Conservation (phyloP, 2,329 filamentous ascomycete genomes). For the Penicillium freii region DNA sequence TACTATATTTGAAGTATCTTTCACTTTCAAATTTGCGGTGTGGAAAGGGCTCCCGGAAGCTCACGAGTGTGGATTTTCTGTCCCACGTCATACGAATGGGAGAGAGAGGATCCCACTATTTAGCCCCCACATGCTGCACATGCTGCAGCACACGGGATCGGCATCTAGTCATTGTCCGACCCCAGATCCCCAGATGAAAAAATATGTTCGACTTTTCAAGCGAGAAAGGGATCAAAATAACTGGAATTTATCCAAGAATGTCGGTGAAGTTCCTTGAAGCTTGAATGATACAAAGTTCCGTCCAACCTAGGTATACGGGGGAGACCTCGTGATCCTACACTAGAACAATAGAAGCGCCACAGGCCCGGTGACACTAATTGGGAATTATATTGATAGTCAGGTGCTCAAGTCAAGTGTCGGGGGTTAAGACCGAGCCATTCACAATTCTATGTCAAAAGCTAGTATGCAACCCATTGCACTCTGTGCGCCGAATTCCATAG, state of each 20-base stretch:
- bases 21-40: constrained; percentile 1
- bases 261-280: neutral
- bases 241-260: neutral
- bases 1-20: too few species aligned
- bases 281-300: neutral
- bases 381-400: constrained; percentile 1
- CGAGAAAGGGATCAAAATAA: neutral
- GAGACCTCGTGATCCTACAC: neutral
- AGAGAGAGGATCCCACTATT: neutral
- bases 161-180: neutral
- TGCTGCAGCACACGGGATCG: neutral
- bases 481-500: neutral
- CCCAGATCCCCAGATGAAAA: neutral
- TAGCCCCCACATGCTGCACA: neutral
- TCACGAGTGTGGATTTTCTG: neutral
- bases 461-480: neutral
- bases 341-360: neutral
- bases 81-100: neutral
- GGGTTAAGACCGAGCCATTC: neutral
- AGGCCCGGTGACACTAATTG: neutral
- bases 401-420: neutral
- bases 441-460: constrained; percentile 2
- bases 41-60: neutral
- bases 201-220: neutral
- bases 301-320: neutral